Evolutionary conservation across 176 grass and related monocot species (phyloP), one percentile per base, ranked within the genome.

Genomic region (Thalia dealbata): DNA sequence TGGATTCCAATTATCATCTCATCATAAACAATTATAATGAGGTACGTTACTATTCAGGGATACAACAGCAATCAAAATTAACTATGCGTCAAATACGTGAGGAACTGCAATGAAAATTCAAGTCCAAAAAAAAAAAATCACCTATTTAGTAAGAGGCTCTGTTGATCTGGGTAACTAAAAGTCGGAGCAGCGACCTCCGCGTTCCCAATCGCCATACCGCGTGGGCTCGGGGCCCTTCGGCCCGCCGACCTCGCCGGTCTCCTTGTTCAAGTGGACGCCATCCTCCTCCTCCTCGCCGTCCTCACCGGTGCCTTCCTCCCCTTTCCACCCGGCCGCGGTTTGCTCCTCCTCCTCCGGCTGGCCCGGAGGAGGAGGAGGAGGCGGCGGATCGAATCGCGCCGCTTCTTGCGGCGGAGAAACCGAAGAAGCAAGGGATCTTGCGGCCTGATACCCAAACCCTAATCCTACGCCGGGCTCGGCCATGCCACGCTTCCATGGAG

Each of bases 141-240:
- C 26, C 28, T 41, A 38, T 38, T 38, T 38, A 38, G 4, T 38
- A 38, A 38, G 32, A 38, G 4, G 32, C 48, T 41, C 5, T 41
- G 18, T n/a, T 30, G 22, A 30, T 48, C 11, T 10, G 43, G 18
- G 38, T 6, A 54, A 73, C 65, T 81, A 92, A 82, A 96, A 96
- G 48, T 96, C 92, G 25, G 89, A 96, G 82, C 92, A 96, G 29
- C 89, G 89, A 59, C 92, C 84, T 64, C 82, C 80, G 66, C 82
- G 75, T 73, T 90, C 87, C 92, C 92, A 96, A 73, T 96, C 92
- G 71, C 86, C 92, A 75, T 92, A 92, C 21, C 86, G 76, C 42
- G 92, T 92, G 12, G 92, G 89, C 69, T 96, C 92, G 6, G 86
- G 86, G 78, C 92, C 92, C 7, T 29, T 86, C 24, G 86, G 92